These are phyloP conservation scores for Capsicum baccatum DNA, from an alignment of 257 asterid species.

Conservation along the genomic window DNA sequence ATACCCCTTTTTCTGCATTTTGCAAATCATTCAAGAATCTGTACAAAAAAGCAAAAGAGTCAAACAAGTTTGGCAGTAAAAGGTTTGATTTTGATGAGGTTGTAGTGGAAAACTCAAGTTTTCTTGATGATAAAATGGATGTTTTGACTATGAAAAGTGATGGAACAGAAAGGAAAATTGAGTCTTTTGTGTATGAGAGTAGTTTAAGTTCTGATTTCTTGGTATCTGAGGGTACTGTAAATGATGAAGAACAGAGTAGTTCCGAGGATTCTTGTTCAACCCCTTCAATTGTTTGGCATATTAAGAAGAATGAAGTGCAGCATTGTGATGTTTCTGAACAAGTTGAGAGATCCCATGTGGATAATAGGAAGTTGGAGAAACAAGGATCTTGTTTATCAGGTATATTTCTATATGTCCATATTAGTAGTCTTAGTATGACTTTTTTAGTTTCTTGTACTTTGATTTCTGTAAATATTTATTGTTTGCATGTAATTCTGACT, in stretches of 20 bases:
- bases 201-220: slow-evolving; percentile 57
- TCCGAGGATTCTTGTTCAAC: slow-evolving; percentile 59
- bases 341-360: slow-evolving; percentile 43
- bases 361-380: slow-evolving; percentile 53
- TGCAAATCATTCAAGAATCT: slow-evolving; percentile 53
- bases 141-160: slow-evolving; percentile 33
- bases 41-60: slow-evolving; percentile 40
- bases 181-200: slow-evolving; percentile 42
- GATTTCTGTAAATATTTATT: neutral
- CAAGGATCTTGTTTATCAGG: slow-evolving; percentile 68
- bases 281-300: slow-evolving; percentile 45
- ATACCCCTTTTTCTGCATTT: slow-evolving; percentile 44
- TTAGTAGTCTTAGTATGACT: neutral
- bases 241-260: slow-evolving; percentile 50
- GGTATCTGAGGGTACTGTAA: slow-evolving; percentile 57
- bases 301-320: slow-evolving; percentile 38
- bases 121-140: slow-evolving; percentile 47
- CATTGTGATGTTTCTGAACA: slow-evolving; percentile 41
- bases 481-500: neutral
- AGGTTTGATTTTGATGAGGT: slow-evolving; percentile 56
- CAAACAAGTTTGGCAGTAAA: slow-evolving; percentile 42
- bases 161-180: slow-evolving; percentile 43
- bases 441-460: neutral
- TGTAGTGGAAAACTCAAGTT: slow-evolving; percentile 52
- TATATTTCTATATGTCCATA: neutral